phyloP scores from a whole-genome alignment of 805 yeast genomes.

The Tetrapisispora iriomotensis region DNA sequence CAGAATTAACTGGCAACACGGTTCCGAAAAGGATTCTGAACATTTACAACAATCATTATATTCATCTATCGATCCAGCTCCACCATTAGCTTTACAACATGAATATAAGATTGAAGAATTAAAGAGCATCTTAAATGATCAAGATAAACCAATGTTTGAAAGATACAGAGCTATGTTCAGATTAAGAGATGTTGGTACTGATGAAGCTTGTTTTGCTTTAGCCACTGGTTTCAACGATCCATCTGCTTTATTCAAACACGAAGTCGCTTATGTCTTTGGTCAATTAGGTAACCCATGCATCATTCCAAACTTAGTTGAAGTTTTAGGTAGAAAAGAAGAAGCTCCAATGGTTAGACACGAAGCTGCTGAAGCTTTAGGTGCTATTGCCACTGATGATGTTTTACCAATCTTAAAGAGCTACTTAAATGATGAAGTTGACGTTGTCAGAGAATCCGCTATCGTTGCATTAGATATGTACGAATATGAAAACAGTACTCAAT shows the following conservation, averaged over 20 bases:
- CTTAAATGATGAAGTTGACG: conserved; percentile 72
- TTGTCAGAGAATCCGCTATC: conserved; percentile 92
- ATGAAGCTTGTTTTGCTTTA: conserved; percentile 85
- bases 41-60: conserved; percentile 46
- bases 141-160: conserved; percentile 70
- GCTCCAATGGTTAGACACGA: conserved; percentile 99
- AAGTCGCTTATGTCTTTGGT: conserved; percentile 96
- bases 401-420: conserved; percentile 76
- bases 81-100: conserved; percentile 71
- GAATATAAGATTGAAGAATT: conserved; percentile 53
- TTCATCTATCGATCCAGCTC: conserved; percentile 94
- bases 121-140: conserved; percentile 62
- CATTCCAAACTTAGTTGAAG: conserved; percentile 78
- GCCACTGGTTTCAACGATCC: conserved; percentile 85
- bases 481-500: conserved; percentile 75
- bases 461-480: conserved; percentile 98
- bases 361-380: conserved; percentile 97
- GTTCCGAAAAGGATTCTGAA: conserved; percentile 50
- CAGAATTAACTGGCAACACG: conserved; percentile 86
- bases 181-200: conserved; percentile 86
- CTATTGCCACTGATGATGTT: conserved; percentile 93
- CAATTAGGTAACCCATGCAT: conserved; percentile 90
- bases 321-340: conserved; percentile 64
- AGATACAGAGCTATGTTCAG: conserved; percentile 98
- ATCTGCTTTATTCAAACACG: conserved; percentile 92